Evolutionary conservation across 75 land plant species (phyloP), one percentile per base, ranked within the genome.

Genomic region (Sequoiadendron giganteum): DNA sequence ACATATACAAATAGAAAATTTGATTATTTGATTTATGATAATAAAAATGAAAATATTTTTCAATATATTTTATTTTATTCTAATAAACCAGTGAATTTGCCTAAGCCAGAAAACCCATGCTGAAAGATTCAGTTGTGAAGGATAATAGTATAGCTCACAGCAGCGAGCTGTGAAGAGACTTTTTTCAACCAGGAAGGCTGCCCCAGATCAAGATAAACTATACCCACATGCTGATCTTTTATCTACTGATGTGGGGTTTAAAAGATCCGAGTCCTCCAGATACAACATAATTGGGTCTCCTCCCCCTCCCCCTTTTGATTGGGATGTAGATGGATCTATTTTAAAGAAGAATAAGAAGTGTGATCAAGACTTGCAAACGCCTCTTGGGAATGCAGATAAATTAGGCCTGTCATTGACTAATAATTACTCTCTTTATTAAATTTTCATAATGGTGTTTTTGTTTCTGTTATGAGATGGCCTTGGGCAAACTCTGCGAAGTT

Each of bases 311-410:
- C 49, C 52, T 11, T 25, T 47, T n/a, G 84, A n/a, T 47, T 25
- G 9, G n/a, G 4, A 82, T 25, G 52, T 3, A 82, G 16, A 47
- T 28, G 84, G 52, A 28, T 47, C 54, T 34, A n/a, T 25, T 11
- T 40, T 14, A 42, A 82, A 82, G 38, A 36, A 36, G 52, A 82
- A 82, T 34, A 82, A 82, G 32, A 47, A 45, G 84, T 28, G 52
- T 82, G n/a, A 52, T 82, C 49, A 82, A 82, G 30, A 82, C 84
- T 10, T 82, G 84, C 52, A 82, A 47, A 82, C 84, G 16, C 84
- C 48, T 45, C 30, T 45, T 82, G 52, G 84, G 84, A 28, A 45
- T 43, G 84, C 84, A 82, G 49, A 82, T 4, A 45, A 36, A 82
- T 82, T 45, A 47, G 84, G 84, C 38, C 77, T 65, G 21, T 58